Base-by-base conservation (phyloP, 2,329 filamentous ascomycete genomes). In the Amauroascus niger region DNA sequence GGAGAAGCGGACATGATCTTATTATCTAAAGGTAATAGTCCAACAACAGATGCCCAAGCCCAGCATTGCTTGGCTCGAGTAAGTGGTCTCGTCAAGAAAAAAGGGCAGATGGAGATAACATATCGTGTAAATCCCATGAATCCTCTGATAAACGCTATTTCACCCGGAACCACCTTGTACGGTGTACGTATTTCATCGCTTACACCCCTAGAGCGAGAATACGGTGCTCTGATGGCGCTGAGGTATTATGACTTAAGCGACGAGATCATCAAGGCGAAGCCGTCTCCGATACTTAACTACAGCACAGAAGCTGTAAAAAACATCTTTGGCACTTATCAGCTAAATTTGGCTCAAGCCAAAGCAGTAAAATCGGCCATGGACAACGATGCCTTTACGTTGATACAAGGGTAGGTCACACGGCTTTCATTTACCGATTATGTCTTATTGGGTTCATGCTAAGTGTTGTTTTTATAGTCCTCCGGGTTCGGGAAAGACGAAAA, bases 401-500 rank as follows among this genome's bases (percentile, higher is more conserved):
- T 98, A 61, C 93, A 98, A 72, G 93, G 86, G 81, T 84, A 75
- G 66, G 75, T 35, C n/a, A 9, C 64, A 45, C 41, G 3, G 11
- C 24, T 30, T 48, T 24, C 11, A 40, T 32, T 22, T 53, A 39
- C 24, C 40, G 13, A 33, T 13, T 13, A 5, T 33, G 40, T n/a
- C n/a, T 43, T 11, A 9, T 5, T 16, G 35, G 6, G 18, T 52
- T 48, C 49, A 35, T n/a, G 56, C 54, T 57, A 57, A 58, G 50
- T 55, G 66, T 73, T 66, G n/a, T n/a, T 70, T 67, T 61, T 46
- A 5, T 52, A 84, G 88, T 53, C 93, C 93, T 49, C 93, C 93
- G 1, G 93, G 93, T 68, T 96, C 93, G 3, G 93, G 91, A 65
- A 98, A 98, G 73, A 98, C 93, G 0, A 98, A 98, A 69, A 98